These are phyloP conservation scores for Ceratocystis huliohia DNA, from an alignment of 2,329 filamentous ascomycete species.

Conservation along the genomic window DNA sequence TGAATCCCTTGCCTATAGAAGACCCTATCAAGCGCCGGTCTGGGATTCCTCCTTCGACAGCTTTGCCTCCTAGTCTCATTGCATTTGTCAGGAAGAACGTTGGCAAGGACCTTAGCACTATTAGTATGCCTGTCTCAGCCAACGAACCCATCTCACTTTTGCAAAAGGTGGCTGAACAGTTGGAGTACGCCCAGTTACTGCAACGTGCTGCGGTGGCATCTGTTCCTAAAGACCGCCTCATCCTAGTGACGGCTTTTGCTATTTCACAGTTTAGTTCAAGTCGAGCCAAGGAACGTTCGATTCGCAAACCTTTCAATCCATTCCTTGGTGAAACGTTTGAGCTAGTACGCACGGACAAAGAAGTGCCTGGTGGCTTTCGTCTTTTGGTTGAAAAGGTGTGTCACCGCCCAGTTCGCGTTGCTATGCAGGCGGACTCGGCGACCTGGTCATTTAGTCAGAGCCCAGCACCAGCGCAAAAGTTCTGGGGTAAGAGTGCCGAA, in stretches of 20 bases:
- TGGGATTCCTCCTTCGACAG: slow-evolving; percentile 59
- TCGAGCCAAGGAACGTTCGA: slow-evolving; percentile 77
- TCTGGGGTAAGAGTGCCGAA: slow-evolving; percentile 96
- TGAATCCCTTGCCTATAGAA: slow-evolving; percentile 64
- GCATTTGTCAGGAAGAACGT: slow-evolving; percentile 94
- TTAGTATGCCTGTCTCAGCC: slow-evolving; percentile 92
- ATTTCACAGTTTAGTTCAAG: slow-evolving; percentile 71
- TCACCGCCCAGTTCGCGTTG: slow-evolving; percentile 82
- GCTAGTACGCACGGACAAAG: slow-evolving; percentile 70
- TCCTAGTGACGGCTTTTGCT: slow-evolving; percentile 82
- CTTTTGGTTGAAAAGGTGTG: slow-evolving; percentile 92
- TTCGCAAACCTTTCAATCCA: slow-evolving; percentile 94
- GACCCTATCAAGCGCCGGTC: slow-evolving; percentile 52
- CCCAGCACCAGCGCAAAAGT: slow-evolving; percentile 83
- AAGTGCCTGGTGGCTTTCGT: slow-evolving; percentile 60
- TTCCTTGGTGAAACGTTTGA: slow-evolving; percentile 94
- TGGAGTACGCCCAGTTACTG: slow-evolving; percentile 81
- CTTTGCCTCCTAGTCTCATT: slow-evolving; percentile 78
- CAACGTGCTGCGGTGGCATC: slow-evolving; percentile 57
- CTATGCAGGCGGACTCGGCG: slow-evolving; percentile 79
- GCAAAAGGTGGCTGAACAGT: slow-evolving; percentile 76
- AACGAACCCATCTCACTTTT: slow-evolving; percentile 86
- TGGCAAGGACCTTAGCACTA: slow-evolving; percentile 90
- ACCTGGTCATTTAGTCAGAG: slow-evolving; percentile 81
- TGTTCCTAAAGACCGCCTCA: slow-evolving; percentile 53